Conservation (phyloP, 805 yeast species). For the Torulaspora microellipsoides region DNA sequence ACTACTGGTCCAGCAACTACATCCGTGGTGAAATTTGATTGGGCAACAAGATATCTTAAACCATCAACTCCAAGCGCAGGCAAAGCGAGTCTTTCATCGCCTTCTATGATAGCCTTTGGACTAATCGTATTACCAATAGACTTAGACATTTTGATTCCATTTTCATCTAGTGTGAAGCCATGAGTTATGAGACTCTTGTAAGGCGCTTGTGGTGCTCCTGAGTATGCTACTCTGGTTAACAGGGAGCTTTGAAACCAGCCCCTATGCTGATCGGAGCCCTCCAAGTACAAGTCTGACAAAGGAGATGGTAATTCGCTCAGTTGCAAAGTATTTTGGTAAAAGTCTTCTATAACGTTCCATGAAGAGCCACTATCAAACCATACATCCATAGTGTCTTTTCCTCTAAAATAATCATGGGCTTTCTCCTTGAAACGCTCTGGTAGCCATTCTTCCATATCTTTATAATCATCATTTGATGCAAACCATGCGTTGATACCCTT, state of each 20-base stretch:
- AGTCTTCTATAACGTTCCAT: constrained; percentile 51
- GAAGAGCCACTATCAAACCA: constrained; percentile 98
- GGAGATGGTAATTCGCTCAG: constrained; percentile 37
- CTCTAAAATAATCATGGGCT: constrained; percentile 50
- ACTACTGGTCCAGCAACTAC: constrained; percentile 69
- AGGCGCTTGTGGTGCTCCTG: constrained; percentile 47
- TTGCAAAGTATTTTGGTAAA: constrained; percentile 36
- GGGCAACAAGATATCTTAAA: constrained; percentile 83
- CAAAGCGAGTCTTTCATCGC: constrained; percentile 43
- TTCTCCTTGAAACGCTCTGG: constrained; percentile 47
- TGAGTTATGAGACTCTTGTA: constrained; percentile 78
- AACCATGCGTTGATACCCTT: constrained; percentile 84
- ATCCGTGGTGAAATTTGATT: constrained; percentile 79
- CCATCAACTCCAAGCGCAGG: constrained; percentile 88
- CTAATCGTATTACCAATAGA: constrained; percentile 77
- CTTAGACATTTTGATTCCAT: constrained; percentile 89
- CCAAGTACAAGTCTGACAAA: constrained; percentile 81
- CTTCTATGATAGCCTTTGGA: constrained; percentile 65
- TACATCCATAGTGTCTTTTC: constrained; percentile 94
- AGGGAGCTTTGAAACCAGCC: constrained; percentile 98
- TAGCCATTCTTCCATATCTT: constrained; percentile 53
- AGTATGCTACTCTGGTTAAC: constrained; percentile 62
- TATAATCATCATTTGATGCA: constrained; percentile 38
- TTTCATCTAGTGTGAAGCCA: constrained; percentile 86
- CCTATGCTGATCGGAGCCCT: constrained; percentile 97